Conservation (phyloP, 345 rosid genomes). For the Luvunga scandens region DNA sequence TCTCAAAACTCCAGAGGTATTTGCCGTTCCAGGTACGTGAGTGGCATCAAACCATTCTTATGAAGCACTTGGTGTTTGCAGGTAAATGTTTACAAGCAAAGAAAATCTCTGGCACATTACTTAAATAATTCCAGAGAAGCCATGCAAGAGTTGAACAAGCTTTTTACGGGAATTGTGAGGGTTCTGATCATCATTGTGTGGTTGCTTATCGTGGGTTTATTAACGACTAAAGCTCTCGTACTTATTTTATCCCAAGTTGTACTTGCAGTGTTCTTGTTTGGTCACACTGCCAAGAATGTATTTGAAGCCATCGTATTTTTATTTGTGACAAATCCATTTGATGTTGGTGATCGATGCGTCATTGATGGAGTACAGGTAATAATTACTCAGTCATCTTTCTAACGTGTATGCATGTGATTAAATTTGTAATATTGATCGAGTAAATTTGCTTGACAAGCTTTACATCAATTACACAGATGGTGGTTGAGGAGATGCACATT, state of each 20-base stretch:
- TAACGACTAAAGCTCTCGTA: neutral
- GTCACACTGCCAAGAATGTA: constrained; percentile 67
- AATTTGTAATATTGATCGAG: neutral
- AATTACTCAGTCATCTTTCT: neutral
- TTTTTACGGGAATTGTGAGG: neutral
- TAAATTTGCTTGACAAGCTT: neutral
- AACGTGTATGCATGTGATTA: neutral
- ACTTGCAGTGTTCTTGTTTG: constrained; percentile 68
- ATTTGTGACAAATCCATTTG: constrained; percentile 73
- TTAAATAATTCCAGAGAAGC: neutral
- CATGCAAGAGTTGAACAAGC: neutral
- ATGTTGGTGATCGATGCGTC: constrained; percentile 76
- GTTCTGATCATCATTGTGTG: neutral
- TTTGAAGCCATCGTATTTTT: constrained; percentile 77
- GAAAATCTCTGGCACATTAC: neutral
- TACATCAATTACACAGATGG: constrained; percentile 43
- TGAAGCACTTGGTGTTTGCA: neutral
- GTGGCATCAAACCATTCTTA: too few relatives aligned
- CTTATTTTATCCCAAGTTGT: constrained; percentile 40
- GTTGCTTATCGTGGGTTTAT: neutral
- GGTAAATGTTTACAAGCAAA: neutral
- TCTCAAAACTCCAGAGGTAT: too few relatives aligned
- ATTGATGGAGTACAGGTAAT: constrained; percentile 69
- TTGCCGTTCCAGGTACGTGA: too few relatives aligned
- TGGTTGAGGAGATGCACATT: constrained; percentile 80